Conservation (phyloP, 345 rosid species). For the Brassica napus region Da-Ae NC_063438.1:2183001-2183500, state of each 20-base stretch:
- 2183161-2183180: not conserved
- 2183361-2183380: not conserved
- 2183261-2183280: not conserved
- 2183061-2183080: not conserved
- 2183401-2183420: conserved; percentile 38
- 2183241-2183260: conserved; percentile 18
- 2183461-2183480: not conserved
- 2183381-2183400: conserved; percentile 30
- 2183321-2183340: too few species aligned
- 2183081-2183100: not conserved
- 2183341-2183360: too few species aligned
- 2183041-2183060: not conserved
- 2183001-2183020: not conserved
- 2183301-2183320: not conserved
- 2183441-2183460: conserved; percentile 36
- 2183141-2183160: not conserved
- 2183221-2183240: conserved; percentile 7
- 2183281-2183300: conserved; percentile 7
- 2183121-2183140: not conserved
- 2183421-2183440: conserved; percentile 12
- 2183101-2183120: not conserved
- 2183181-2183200: not conserved
- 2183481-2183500: not conserved
- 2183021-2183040: not conserved
- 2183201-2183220: conserved; percentile 1